Conservation (phyloP, 2,329 filamentous ascomycete genomes). For the Fusarium sp. region DNA sequence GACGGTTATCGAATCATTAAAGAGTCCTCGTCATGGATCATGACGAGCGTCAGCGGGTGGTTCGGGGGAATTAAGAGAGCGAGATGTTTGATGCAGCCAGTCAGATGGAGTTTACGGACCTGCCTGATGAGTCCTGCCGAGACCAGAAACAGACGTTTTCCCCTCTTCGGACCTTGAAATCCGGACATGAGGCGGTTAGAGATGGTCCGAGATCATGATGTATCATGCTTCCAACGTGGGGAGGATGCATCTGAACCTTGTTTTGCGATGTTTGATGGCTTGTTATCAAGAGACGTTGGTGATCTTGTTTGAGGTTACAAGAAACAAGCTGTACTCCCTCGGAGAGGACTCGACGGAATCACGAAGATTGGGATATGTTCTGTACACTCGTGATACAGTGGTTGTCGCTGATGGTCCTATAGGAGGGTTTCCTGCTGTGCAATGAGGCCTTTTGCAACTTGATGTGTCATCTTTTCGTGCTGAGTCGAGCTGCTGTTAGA, state of each 20-base stretch:
- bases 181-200: constrained; percentile 22
- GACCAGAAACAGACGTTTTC: constrained; percentile 1
- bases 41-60: constrained; percentile 22
- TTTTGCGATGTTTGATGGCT: neutral
- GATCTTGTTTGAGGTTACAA: neutral
- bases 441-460: neutral
- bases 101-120: constrained; percentile 6
- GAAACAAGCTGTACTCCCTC: neutral
- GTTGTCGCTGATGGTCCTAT: neutral
- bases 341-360: neutral
- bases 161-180: constrained; percentile 33
- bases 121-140: constrained; percentile 29
- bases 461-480: neutral
- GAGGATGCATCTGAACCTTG: neutral
- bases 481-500: neutral
- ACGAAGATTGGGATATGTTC: neutral
- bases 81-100: neutral
- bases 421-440: neutral
- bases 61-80: constrained; percentile 26
- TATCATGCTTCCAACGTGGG: constrained; percentile 20
- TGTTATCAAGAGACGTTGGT: neutral
- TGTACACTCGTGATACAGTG: neutral
- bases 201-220: constrained; percentile 31
- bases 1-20: constrained; percentile 20
- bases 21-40: constrained; percentile 17